Conservation (phyloP, 306 rosid species). For the Prunus salicina region DNA sequence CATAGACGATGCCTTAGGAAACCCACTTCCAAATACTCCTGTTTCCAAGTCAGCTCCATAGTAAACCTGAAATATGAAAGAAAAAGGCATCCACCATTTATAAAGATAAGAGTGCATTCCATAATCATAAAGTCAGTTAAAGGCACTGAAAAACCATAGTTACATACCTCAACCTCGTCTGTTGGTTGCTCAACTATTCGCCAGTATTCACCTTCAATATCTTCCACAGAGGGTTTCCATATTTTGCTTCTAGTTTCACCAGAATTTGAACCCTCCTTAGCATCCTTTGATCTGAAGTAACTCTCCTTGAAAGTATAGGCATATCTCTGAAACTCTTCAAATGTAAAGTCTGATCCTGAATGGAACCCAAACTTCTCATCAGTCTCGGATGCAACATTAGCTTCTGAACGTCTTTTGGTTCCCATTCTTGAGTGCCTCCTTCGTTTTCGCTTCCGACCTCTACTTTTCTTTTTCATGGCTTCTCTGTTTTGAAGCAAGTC, state of each 20-base stretch:
- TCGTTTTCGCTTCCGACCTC: constrained; percentile 75
- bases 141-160: constrained; percentile 1
- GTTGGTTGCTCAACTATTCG: constrained; percentile 82
- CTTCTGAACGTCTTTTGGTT: constrained; percentile 52
- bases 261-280: constrained; percentile 26
- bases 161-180: constrained; percentile 87
- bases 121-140: constrained; percentile 1
- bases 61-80: constrained; percentile 56
- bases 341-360: constrained; percentile 72
- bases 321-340: constrained; percentile 60
- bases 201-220: constrained; percentile 98
- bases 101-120: constrained; percentile 2
- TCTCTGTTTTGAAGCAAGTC: constrained; percentile 97
- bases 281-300: constrained; percentile 60
- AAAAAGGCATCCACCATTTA: constrained; percentile 8
- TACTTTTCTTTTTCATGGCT: constrained; percentile 84
- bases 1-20: constrained; percentile 65
- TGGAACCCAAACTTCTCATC: constrained; percentile 86
- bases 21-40: constrained; percentile 84
- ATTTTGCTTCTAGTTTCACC: constrained; percentile 28
- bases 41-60: constrained; percentile 98
- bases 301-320: constrained; percentile 60
- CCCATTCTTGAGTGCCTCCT: constrained; percentile 57
- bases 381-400: constrained; percentile 48
- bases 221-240: constrained; percentile 65